Conservation (phyloP, 2,329 filamentous ascomycete genomes). For the Xylariomycetidae sp. region DNA sequence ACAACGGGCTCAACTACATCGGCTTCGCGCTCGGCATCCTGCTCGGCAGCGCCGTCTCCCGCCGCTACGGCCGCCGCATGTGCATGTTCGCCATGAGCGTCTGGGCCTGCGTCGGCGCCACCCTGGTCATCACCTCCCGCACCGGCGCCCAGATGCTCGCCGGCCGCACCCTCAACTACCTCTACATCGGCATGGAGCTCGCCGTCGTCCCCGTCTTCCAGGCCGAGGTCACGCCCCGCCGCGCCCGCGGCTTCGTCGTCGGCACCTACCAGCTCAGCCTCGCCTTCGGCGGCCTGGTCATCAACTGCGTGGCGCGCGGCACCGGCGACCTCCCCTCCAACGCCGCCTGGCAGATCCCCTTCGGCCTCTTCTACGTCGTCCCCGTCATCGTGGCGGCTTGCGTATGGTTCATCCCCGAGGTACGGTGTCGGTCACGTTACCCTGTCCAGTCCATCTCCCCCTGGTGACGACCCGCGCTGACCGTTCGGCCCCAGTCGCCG, state of each 20-base stretch:
- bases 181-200: slow-evolving; percentile 36
- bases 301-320: neutral
- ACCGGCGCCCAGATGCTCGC: slow-evolving; percentile 26
- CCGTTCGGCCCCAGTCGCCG: too few species aligned
- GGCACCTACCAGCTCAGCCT: slow-evolving; percentile 27
- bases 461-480: too few species aligned
- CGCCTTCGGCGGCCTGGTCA: neutral
- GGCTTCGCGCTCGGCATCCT: slow-evolving; percentile 18
- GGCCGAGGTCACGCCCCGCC: slow-evolving; percentile 26
- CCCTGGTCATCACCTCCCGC: slow-evolving; percentile 26
- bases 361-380: slow-evolving; percentile 29
- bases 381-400: slow-evolving; percentile 20
- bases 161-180: slow-evolving; percentile 29
- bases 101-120: slow-evolving; percentile 27
- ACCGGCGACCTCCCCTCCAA: neutral
- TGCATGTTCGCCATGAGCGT: slow-evolving; percentile 32
- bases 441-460: too few species aligned
- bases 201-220: slow-evolving; percentile 30
- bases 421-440: neutral
- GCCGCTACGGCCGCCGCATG: slow-evolving; percentile 27
- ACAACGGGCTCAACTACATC: neutral
- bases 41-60: slow-evolving; percentile 23
- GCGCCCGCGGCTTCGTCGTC: slow-evolving; percentile 27
- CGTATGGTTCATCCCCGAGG: slow-evolving; percentile 25
- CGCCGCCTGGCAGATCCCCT: slow-evolving; percentile 25